Conservation (phyloP, 2,329 filamentous ascomycete species). For the Cordyceps fumosorosea region DNA sequence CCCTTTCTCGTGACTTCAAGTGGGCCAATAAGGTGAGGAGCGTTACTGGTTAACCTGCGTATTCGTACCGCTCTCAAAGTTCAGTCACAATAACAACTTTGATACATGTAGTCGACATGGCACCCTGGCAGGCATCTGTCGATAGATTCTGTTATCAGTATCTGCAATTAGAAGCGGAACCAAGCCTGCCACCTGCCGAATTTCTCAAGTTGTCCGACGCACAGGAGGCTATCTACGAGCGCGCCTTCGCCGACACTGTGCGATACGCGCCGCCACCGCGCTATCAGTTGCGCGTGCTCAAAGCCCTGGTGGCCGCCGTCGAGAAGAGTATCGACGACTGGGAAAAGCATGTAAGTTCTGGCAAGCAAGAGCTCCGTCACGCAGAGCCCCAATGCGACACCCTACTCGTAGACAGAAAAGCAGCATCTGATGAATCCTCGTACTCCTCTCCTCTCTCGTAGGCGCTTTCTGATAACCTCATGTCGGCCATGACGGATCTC, state of each 20-base stretch:
- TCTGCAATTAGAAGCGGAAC: constrained; percentile 61
- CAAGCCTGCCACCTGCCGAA: constrained; percentile 56
- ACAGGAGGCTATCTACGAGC: constrained; percentile 60
- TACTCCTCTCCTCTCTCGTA: constrained; percentile 31
- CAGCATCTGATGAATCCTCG: neutral
- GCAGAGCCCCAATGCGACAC: neutral
- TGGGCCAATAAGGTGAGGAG: neutral
- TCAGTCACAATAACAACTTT: neutral
- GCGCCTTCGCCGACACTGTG: constrained; percentile 56
- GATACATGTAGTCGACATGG: constrained; percentile 7
- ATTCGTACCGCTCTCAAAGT: neutral
- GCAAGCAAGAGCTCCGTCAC: neutral
- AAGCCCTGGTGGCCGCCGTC: constrained; percentile 62
- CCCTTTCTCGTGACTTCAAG: neutral
- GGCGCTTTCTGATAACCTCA: constrained; percentile 79
- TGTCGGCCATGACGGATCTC: constrained; percentile 59
- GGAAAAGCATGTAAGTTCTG: constrained; percentile 71
- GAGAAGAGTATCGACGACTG: constrained; percentile 73
- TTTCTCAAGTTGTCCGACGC: constrained; percentile 53
- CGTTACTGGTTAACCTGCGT: neutral
- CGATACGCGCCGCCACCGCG: constrained; percentile 52
- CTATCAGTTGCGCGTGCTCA: constrained; percentile 68
- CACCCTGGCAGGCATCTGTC: constrained; percentile 19
- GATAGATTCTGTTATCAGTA: constrained; percentile 66
- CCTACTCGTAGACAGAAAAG: constrained; percentile 1